These are phyloP conservation scores for Neocallimastix lanati DNA, from an alignment of 192 early-diverging fungal species.

Conservation along the genomic window DNA sequence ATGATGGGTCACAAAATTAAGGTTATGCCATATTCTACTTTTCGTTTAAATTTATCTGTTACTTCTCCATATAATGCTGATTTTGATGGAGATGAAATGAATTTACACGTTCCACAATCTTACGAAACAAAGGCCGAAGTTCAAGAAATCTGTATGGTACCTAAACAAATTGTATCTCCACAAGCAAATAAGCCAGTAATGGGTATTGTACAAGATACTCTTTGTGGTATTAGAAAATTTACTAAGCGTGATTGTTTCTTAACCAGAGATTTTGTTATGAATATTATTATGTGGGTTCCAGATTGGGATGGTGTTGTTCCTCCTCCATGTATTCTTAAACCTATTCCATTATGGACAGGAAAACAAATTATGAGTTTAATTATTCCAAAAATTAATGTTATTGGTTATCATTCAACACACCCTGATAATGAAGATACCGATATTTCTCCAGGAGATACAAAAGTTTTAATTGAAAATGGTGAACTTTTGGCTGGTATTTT, in stretches of 20 bases:
- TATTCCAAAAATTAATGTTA: slow-evolving; percentile 84
- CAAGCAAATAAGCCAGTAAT: slow-evolving; percentile 96
- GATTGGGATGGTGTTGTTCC: slow-evolving; percentile 91
- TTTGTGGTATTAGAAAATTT: slow-evolving; percentile 88
- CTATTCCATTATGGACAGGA: slow-evolving; percentile 91
- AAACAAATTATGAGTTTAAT: slow-evolving; percentile 90
- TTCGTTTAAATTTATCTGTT: slow-evolving; percentile 91
- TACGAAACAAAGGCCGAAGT: slow-evolving; percentile 92
- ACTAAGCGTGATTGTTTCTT: slow-evolving; percentile 85
- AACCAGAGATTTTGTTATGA: slow-evolving; percentile 77
- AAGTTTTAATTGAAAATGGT: slow-evolving; percentile 80
- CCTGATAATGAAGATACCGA: slow-evolving; percentile 59
- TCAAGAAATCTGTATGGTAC: slow-evolving; percentile 92
- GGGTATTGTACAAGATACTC: slow-evolving; percentile 99
- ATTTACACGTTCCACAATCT: slow-evolving; percentile 95
- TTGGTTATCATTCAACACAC: slow-evolving; percentile 53
- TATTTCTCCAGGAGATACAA: slow-evolving; percentile 75
- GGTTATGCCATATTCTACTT: slow-evolving; percentile 98
- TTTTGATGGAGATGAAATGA: slow-evolving; percentile 99
- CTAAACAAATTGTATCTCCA: slow-evolving; percentile 88
- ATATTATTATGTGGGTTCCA: slow-evolving; percentile 86
- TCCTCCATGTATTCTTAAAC: slow-evolving; percentile 83
- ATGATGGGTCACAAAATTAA: slow-evolving; percentile 98
- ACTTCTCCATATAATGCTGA: slow-evolving; percentile 97
- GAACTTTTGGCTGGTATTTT: slow-evolving; percentile 84